Conservation (phyloP, 2,329 filamentous ascomycete species). For the Diaporthe destruens region DNA sequence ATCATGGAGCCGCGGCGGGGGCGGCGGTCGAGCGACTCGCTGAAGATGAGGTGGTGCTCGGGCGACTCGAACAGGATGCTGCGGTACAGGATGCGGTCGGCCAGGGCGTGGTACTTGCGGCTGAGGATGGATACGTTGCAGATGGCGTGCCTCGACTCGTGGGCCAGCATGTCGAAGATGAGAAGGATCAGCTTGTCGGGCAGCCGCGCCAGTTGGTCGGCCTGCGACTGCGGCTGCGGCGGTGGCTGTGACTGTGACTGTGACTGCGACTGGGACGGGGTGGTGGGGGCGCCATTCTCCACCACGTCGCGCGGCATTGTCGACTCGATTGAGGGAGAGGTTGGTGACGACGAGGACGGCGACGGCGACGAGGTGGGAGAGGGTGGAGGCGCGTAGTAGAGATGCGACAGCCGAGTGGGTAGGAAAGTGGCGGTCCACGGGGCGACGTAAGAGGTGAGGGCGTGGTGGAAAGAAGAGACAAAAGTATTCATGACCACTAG, state of each 20-base stretch:
- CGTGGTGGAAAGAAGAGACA: slow-evolving; percentile 29
- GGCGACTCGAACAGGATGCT: slow-evolving; percentile 60
- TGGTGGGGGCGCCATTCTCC: slow-evolving; percentile 25
- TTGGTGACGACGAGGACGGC: neutral
- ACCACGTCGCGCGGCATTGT: slow-evolving; percentile 37
- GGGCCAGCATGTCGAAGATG: slow-evolving; percentile 54
- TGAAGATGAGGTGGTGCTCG: slow-evolving; percentile 62
- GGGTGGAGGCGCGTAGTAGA: slow-evolving; percentile 21
- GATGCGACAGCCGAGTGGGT: slow-evolving; percentile 20
- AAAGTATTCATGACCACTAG: slow-evolving; percentile 24
- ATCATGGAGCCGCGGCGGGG: slow-evolving; percentile 62
- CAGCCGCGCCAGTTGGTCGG: slow-evolving; percentile 47
- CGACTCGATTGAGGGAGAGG: slow-evolving; percentile 7
- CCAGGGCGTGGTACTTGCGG: slow-evolving; percentile 57
- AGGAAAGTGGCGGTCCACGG: slow-evolving; percentile 8
- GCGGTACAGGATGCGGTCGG: slow-evolving; percentile 62
- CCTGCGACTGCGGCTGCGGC: slow-evolving; percentile 6
- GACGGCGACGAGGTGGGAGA: slow-evolving; percentile 1
- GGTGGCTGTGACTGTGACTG: neutral
- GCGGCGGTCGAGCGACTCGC: slow-evolving; percentile 59
- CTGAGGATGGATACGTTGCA: slow-evolving; percentile 59
- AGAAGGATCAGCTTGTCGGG: slow-evolving; percentile 56
- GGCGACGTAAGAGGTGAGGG: slow-evolving; percentile 27
- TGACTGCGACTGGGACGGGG: neutral
- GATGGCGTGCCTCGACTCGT: slow-evolving; percentile 54